A percentile compares a stretch with the other conserved stretches of the same genome.
Conservation (phyloP, 768 basidiomycete genomes). For the Hygrophorus russula region DNA sequence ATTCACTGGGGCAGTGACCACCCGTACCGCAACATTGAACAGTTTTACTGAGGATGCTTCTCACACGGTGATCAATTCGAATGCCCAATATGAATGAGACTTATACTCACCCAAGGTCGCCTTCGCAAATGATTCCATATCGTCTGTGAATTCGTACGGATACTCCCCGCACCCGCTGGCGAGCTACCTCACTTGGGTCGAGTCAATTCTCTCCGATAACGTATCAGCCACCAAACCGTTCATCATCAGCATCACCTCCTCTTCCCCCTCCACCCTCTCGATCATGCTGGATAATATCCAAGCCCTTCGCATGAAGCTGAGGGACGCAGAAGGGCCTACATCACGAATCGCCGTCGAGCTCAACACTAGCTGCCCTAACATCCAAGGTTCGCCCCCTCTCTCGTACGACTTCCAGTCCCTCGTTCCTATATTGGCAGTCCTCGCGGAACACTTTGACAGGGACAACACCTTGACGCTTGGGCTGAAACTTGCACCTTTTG, state of each 20-base stretch:
- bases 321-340: slow-evolving; percentile 14
- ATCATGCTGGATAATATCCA: slow-evolving; percentile 54
- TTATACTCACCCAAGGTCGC: slow-evolving; percentile 35
- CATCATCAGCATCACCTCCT: slow-evolving; percentile 71
- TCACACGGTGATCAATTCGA: slow-evolving; percentile 40
- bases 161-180: slow-evolving; percentile 72
- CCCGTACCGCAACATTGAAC: slow-evolving; percentile 59
- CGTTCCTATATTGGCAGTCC: slow-evolving; percentile 38
- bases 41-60: slow-evolving; percentile 59
- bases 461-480: slow-evolving; percentile 57
- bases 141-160: slow-evolving; percentile 80
- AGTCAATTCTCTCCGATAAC: slow-evolving; percentile 32
- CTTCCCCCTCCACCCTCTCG: slow-evolving; percentile 36
- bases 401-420: slow-evolving; percentile 51
- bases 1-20: slow-evolving; percentile 71
- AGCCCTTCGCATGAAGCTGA: slow-evolving; percentile 32
- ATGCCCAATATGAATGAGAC: slow-evolving; percentile 3
- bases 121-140: slow-evolving; percentile 35
- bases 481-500: slow-evolving; percentile 72
- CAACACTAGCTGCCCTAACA: slow-evolving; percentile 83
- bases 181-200: slow-evolving; percentile 57
- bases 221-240: slow-evolving; percentile 34
- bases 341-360: slow-evolving; percentile 60
- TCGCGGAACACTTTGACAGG: slow-evolving; percentile 34
- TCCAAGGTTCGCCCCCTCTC: slow-evolving; percentile 47